These are phyloP conservation scores for Persicaria tinctoria DNA, from an alignment of 148 eudicot species.

Conservation along the genomic window DNA sequence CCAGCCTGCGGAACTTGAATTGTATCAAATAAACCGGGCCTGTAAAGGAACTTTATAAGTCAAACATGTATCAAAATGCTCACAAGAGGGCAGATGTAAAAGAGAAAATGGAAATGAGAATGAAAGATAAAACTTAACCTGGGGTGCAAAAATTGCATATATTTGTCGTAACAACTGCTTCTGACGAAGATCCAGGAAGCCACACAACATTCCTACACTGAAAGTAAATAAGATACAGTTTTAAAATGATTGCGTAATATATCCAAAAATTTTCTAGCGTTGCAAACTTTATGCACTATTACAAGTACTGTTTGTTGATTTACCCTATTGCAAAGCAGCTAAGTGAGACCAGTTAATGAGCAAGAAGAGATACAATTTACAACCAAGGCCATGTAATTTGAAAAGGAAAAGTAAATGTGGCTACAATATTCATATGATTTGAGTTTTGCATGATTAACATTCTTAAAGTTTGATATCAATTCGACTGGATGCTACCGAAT, in stretches of 20 bases:
- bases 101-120: neutral
- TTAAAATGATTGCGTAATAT: neutral
- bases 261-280: neutral
- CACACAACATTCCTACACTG: conserved; percentile 92
- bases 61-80: neutral
- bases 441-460: neutral
- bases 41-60: conserved; percentile 17
- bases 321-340: neutral
- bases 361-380: neutral
- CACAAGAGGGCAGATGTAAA: neutral
- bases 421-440: neutral
- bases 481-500: neutral
- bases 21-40: conserved; percentile 85
- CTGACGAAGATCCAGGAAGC: conserved; percentile 88
- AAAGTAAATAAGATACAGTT: conserved; percentile 11
- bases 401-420: neutral
- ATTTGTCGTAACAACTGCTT: conserved; percentile 71
- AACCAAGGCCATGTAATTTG: neutral
- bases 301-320: neutral
- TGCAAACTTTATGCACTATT: neutral
- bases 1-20: conserved; percentile 78
- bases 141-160: conserved; percentile 73
- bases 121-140: conserved; percentile 31
- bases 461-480: neutral
- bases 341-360: neutral